Base-by-base conservation (phyloP, 2,329 filamentous ascomycete species). In the Dryadomyces quercus-mongolicae region DNA sequence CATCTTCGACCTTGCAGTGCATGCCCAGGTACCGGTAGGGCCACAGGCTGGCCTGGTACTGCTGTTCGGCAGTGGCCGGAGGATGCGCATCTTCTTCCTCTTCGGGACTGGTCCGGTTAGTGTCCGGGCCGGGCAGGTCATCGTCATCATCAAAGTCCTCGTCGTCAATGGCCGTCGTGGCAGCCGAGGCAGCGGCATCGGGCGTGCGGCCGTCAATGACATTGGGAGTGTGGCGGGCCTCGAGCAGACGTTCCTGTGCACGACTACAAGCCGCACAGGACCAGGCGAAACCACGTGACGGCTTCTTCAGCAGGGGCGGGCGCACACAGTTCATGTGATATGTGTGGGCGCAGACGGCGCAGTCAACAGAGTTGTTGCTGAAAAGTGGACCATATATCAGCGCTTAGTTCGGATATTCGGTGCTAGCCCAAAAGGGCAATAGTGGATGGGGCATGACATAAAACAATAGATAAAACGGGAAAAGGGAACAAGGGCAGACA, bases 271-370 rank as follows among this genome's bases (percentile, higher is more conserved):
- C 86, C 54, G 88, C 93, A 68, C 93, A 98, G 34, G 93, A 92
- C 93, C 93, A 98, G 5, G 90, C 93, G 70, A 98, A 98, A 43
- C 93, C 93, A 68, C 93, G 85, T 49, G 92, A 95, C 20, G 93
- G 93, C 70, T 98, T 98, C 70, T 96, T 98, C 53, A 90, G 78
- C 58, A 98, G 70, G 42, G 91, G 89, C 44, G 93, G 93, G 57
- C 86, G 85, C 55, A 98, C 93, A 68, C 93, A 98, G 64, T 91
- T 88, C 92, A 98, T 97, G 73, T 98, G 93, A 71, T 96, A 98
- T 15, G 92, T 97, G 67, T 90, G 85, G 65, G 85, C 81, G 69
- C 93, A 98, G 54, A 96, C 90, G 47, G 92, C 93, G 68, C 93
- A 98, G 68, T 97, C 92, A 22, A 97, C 93, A 43, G 93, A 97